Evolutionary conservation across 192 early-diverging fungal genomes (phyloP).

Genomic region (Powellomyces hirtus): DNA sequence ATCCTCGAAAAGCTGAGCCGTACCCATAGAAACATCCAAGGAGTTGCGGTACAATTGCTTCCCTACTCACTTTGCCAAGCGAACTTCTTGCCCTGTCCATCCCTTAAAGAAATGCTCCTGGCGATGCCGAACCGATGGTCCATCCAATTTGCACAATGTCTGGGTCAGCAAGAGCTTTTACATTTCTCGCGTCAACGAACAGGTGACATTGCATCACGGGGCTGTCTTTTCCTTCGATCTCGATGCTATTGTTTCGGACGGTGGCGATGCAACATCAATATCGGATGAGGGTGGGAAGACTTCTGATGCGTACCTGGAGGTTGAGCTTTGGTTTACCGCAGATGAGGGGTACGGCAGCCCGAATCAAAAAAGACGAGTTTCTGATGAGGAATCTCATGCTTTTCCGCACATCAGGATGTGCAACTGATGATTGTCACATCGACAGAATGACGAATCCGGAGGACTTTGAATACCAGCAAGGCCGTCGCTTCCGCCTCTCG

Average conservation of each 20-base stretch:
- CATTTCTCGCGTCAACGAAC: neutral
- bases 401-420: neutral
- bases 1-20: no score
- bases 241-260: neutral
- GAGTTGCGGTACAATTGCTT: no score
- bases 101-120: neutral
- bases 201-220: neutral
- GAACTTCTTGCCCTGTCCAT: neutral
- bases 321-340: conserved; percentile 21
- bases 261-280: neutral
- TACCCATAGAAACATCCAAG: no score
- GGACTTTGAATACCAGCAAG: conserved; percentile 12
- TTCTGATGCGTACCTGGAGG: conserved; percentile 11
- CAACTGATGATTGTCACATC: neutral
- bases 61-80: no score
- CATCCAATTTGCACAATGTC: neutral
- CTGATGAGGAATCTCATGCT: neutral
- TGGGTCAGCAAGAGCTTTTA: neutral
- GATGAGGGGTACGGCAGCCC: conserved; percentile 10
- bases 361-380: no score
- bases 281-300: neutral
- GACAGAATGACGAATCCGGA: neutral
- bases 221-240: neutral
- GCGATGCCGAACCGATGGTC: neutral
- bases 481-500: conserved; percentile 6